These are phyloP conservation scores for Arctium lappa DNA, from an alignment of 129 eudicot genomes.

Conservation along the genomic window DNA sequence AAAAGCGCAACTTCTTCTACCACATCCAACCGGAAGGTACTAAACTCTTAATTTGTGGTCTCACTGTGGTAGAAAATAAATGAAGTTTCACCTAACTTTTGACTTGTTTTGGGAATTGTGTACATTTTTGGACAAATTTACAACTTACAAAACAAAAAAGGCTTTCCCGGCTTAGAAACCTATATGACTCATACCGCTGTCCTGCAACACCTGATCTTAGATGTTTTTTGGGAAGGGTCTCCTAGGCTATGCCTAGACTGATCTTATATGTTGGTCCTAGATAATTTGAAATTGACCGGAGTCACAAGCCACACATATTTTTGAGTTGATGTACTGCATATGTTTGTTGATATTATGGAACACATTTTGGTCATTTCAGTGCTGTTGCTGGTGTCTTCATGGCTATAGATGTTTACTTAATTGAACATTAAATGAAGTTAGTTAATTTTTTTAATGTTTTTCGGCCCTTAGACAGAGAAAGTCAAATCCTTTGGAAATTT, in stretches of 20 bases:
- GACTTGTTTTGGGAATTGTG: background rate
- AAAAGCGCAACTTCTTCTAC: background rate
- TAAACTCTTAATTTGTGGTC: background rate
- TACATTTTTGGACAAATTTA: background rate
- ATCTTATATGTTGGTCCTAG: too few species aligned
- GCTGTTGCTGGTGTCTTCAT: background rate
- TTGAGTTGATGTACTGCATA: too few species aligned
- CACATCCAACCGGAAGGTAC: background rate
- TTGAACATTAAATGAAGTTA: background rate
- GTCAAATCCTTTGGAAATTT: background rate
- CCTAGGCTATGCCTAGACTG: too few species aligned
- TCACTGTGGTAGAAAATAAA: background rate
- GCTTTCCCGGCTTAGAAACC: background rate
- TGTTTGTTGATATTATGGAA: too few species aligned
- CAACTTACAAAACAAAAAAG: background rate
- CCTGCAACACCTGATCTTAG: too few species aligned
- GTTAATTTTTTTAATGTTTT: too few species aligned
- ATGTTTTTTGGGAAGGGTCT: too few species aligned
- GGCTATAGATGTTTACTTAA: background rate
- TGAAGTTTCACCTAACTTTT: too few species aligned
- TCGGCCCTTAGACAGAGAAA: background rate
- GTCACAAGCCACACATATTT: too few species aligned
- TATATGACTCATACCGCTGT: background rate
- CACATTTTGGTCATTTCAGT: too few species aligned
- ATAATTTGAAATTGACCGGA: too few species aligned